phyloP scores from a whole-genome alignment of 139 green algal genomes.

The Closterium sp. region DNA sequence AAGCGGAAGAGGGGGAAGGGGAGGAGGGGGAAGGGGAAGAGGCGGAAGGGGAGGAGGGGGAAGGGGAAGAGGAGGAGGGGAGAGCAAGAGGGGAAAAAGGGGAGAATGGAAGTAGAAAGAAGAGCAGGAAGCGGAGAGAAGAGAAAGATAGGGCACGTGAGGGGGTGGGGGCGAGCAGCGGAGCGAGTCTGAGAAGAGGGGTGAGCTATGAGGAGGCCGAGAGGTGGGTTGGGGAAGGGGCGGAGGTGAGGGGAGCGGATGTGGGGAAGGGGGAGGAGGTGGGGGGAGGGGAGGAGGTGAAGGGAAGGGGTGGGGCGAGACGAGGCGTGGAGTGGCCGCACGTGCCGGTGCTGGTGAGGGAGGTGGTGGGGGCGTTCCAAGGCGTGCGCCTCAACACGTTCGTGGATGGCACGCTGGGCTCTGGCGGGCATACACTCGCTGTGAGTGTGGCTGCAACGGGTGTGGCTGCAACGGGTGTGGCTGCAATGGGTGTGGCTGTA shows the following conservation, averaged over 20 bases:
- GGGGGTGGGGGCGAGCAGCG: background rate
- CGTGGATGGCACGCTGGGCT: constrained; percentile 86
- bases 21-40: background rate
- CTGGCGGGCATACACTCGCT: constrained; percentile 74
- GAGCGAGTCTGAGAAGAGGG: background rate
- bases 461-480: too few relatives aligned
- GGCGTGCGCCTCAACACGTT: constrained; percentile 57
- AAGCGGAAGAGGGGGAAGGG: background rate
- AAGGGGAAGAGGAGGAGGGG: background rate
- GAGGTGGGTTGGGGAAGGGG: background rate
- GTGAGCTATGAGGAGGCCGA: background rate
- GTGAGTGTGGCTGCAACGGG: background rate
- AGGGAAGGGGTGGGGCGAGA: background rate
- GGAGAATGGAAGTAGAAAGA: background rate
- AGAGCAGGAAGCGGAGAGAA: background rate
- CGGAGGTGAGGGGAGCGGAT: background rate
- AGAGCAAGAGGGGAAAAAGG: background rate
- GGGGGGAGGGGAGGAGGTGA: background rate
- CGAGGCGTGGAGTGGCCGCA: constrained; percentile 23
- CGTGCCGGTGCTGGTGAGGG: constrained; percentile 65
- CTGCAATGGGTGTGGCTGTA: background rate
- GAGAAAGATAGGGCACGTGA: background rate
- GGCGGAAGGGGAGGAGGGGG: background rate
- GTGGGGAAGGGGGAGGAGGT: background rate
- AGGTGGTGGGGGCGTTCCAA: constrained; percentile 65